Conservation (phyloP, 768 basidiomycete species). For the Botryobasidium botryosum region DNA sequence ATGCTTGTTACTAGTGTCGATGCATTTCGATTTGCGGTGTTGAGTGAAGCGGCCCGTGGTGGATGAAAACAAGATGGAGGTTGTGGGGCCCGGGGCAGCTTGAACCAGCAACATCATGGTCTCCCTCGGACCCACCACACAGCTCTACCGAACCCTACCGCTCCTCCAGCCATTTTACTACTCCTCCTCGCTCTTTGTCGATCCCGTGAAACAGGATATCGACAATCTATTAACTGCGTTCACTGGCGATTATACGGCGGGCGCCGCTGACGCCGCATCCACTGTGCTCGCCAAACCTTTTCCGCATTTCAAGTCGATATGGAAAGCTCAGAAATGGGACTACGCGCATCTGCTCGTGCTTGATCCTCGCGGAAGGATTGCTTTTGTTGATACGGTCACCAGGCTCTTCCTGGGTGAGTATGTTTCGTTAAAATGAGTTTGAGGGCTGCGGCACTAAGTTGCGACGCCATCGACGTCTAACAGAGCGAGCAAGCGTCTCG, state of each 20-base stretch:
- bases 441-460: neutral
- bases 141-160: too few relatives aligned
- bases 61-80: too few relatives aligned
- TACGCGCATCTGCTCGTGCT: constrained; percentile 63
- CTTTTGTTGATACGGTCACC: constrained; percentile 39
- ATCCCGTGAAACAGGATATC: constrained; percentile 48
- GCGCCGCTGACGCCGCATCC: constrained; percentile 11
- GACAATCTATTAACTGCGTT: constrained; percentile 34
- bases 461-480: neutral
- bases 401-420: constrained; percentile 51
- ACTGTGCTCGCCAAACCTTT: constrained; percentile 31
- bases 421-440: neutral
- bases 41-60: too few relatives aligned
- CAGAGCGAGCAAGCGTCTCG: constrained; percentile 1
- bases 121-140: too few relatives aligned
- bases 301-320: constrained; percentile 49
- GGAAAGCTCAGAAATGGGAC: constrained; percentile 51
- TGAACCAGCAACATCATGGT: too few relatives aligned
- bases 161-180: too few relatives aligned
- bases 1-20: too few relatives aligned
- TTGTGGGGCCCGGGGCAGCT: too few relatives aligned
- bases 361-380: constrained; percentile 45
- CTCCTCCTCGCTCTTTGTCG: constrained; percentile 57
- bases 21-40: too few relatives aligned
- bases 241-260: constrained; percentile 22